Evolutionary conservation across 2,329 filamentous ascomycete genomes (phyloP).

Genomic region (Arthroderma uncinatum): DNA sequence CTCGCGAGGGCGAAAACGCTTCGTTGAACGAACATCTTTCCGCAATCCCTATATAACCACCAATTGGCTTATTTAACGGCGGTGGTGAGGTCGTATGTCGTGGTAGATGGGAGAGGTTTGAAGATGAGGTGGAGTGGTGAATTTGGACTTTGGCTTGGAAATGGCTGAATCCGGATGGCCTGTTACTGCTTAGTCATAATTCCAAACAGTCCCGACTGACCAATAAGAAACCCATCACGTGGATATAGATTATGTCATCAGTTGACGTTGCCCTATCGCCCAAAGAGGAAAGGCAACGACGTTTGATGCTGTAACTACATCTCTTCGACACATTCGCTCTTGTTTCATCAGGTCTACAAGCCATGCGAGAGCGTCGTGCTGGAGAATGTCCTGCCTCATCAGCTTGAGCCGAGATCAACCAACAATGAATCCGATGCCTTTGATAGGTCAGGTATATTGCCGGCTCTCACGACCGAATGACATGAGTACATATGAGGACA

Average conservation of each 20-base stretch:
- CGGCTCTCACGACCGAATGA: too few species aligned
- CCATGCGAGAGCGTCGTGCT: neutral
- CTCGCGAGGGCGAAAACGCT: constrained; percentile 37
- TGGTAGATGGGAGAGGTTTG: neutral
- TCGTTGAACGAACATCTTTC: constrained; percentile 39
- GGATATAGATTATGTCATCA: neutral
- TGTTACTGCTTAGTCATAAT: constrained; percentile 11
- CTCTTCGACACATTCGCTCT: neutral
- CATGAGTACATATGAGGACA: too few species aligned
- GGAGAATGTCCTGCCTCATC: too few species aligned
- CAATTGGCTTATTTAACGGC: constrained; percentile 1
- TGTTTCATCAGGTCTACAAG: neutral
- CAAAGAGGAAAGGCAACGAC: neutral
- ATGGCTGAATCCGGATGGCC: constrained; percentile 13
- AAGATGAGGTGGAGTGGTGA: neutral
- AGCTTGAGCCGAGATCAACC: too few species aligned
- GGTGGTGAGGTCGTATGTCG: neutral
- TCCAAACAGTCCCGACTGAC: neutral
- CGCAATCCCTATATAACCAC: constrained; percentile 7
- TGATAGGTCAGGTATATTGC: too few species aligned
- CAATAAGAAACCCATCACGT: neutral
- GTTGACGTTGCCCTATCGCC: neutral
- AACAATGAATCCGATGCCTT: too few species aligned
- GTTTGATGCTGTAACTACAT: neutral
- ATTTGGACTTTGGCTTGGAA: constrained; percentile 6